phyloP scores from a whole-genome alignment of 2,329 filamentous ascomycete genomes.

The Clonostachys rosea region DNA sequence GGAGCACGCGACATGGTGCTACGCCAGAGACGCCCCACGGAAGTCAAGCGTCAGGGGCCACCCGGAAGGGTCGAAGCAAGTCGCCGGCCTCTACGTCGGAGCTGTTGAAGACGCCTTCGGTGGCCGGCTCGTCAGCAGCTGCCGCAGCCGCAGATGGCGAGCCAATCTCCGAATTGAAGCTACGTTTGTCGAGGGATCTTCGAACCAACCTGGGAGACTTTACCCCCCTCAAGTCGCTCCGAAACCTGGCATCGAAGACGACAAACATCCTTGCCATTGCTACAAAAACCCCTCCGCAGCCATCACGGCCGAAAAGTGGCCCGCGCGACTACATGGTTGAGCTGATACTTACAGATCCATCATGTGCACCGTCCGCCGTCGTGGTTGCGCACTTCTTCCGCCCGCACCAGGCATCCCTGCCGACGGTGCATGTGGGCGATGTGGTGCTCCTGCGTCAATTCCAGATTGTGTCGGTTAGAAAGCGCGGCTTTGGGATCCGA shows the following conservation, averaged over 20 bases:
- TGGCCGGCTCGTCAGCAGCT: conserved; percentile 11
- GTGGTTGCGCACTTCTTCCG: conserved; percentile 54
- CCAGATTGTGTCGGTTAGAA: conserved; percentile 45
- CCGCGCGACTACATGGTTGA: conserved; percentile 56
- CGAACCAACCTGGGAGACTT: conserved; percentile 47
- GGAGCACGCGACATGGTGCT: neutral
- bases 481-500: conserved; percentile 50
- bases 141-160: conserved; percentile 15
- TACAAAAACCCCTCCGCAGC: conserved; percentile 41
- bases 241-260: conserved; percentile 40
- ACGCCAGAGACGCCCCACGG: neutral
- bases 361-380: conserved; percentile 45
- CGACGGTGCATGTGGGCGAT: conserved; percentile 50
- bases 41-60: conserved; percentile 2
- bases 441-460: conserved; percentile 54
- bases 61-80: conserved; percentile 4
- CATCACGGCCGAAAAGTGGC: conserved; percentile 50
- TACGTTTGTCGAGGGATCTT: conserved; percentile 39
- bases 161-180: conserved; percentile 29
- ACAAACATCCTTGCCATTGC: conserved; percentile 52
- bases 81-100: conserved; percentile 12
- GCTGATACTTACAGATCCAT: conserved; percentile 53
- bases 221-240: conserved; percentile 45
- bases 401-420: conserved; percentile 52
- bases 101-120: conserved; percentile 17